Evolutionary conservation across 768 basidiomycete species (phyloP), one percentile per base, ranked within the genome.

Genomic region (Amanita thiersii): DNA sequence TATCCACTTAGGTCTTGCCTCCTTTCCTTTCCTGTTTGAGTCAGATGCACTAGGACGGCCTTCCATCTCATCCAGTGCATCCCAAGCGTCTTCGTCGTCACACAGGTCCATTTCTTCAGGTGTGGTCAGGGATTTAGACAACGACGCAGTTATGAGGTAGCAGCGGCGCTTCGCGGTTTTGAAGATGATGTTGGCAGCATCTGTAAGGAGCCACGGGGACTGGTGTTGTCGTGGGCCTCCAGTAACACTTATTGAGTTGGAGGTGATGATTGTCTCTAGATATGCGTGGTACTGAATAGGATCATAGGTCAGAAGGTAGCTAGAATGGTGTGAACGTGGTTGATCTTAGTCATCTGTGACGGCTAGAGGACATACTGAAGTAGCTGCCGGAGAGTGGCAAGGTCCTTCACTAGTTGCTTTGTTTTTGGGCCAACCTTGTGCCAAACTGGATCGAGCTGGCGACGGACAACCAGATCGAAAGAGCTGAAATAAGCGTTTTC

Each of bases 391-490:
- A 99, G 70, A 1, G 81, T 84, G 0, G 85, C 80, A 12, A 99
- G 75, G 56, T 98, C 94, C 38, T 70, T 76, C 6, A 97, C 90
- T 8, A 98, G 76, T 46, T 92, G 88, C 51, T 88, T 91, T 3
- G 93, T 98, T 46, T 77, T 83, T 1, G 88, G 81, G 0, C 91
- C 91, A 19, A 94, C 93, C 62, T 91, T 89, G 60, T 98, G 92
- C 94, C 96, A 98, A 5, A 96, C 84, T 0, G 91, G 73, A 58
- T 96, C 90, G 5, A 98, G 75, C 53, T 93, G 90, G 23, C 78
- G 75, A 2, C 93, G 78, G 2, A 97, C 91, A 37, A 94, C 72
- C 14, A 75, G 64, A 54, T 97, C 93, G 53, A 98, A 99, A 1
- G 86, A 89, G 24, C 80, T 79, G 59, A 97, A 98, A 52, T 97